Percentiles rank a stretch among this genome's conserved stretches.
Conservation (phyloP, 345 rosid species). For the Lumnitzera littorea region DNA sequence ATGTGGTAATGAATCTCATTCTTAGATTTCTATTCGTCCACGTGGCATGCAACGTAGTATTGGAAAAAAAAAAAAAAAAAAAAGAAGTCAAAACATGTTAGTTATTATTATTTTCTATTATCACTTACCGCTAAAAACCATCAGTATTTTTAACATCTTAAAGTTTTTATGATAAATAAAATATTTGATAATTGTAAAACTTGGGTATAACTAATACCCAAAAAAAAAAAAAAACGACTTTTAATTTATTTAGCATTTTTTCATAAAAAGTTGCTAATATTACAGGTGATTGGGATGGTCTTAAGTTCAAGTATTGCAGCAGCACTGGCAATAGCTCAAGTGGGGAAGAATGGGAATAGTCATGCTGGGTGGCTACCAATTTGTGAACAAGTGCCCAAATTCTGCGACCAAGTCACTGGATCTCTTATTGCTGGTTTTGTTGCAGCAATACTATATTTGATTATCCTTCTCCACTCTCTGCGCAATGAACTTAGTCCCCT, state of each 20-base stretch:
- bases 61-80: no score
- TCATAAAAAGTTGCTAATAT: background rate
- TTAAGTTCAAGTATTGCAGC: constrained; percentile 49
- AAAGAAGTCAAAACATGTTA: no score
- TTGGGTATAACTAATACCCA: no score
- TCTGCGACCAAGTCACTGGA: constrained; percentile 33
- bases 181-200: no score
- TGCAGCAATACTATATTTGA: constrained; percentile 25
- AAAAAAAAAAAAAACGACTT: no score
- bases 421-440: constrained; percentile 35
- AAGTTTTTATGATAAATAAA: no score
- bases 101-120: no score
- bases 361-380: constrained; percentile 65
- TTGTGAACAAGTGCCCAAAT: constrained; percentile 42
- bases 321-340: constrained; percentile 43
- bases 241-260: no score
- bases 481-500: constrained; percentile 3
- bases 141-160: no score
- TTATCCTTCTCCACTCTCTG: constrained; percentile 32
- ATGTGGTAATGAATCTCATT: constrained; percentile 22
- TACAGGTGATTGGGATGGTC: constrained; percentile 24
- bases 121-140: no score
- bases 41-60: background rate
- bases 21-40: background rate
- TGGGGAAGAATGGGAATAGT: constrained; percentile 49